These are phyloP conservation scores for Penicillium hordei DNA, from an alignment of 2,329 filamentous ascomycete genomes.

Conservation along the genomic window DNA sequence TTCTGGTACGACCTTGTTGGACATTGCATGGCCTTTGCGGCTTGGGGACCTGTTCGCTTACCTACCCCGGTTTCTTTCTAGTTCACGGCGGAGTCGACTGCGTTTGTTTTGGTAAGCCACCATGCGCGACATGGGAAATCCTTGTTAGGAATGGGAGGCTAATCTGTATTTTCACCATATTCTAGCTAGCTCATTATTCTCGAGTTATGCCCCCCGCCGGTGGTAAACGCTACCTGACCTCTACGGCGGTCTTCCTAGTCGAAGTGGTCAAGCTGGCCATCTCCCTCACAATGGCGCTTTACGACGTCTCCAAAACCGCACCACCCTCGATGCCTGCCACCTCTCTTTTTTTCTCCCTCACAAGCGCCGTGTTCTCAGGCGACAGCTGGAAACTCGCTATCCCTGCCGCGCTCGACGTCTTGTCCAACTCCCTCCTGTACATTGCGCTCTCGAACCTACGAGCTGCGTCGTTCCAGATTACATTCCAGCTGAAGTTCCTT, in stretches of 20 bases:
- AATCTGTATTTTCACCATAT: neutral
- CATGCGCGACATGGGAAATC: neutral
- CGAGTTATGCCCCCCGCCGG: slow-evolving; percentile 82
- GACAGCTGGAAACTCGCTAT: slow-evolving; percentile 95
- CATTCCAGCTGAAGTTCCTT: slow-evolving; percentile 93
- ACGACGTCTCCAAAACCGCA: slow-evolving; percentile 77
- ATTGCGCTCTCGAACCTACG: slow-evolving; percentile 87
- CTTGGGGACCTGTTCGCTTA: neutral
- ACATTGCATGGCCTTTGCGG: neutral
- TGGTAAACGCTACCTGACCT: slow-evolving; percentile 87
- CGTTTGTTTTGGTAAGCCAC: slow-evolving; percentile 45
- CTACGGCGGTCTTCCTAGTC: slow-evolving; percentile 89
- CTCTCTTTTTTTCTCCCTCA: slow-evolving; percentile 76
- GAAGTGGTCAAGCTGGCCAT: slow-evolving; percentile 88
- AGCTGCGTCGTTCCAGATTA: slow-evolving; percentile 87
- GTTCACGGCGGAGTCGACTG: slow-evolving; percentile 47
- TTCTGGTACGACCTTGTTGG: slow-evolving; percentile 37
- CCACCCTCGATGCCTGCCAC: slow-evolving; percentile 78
- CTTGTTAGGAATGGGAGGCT: slow-evolving; percentile 4
- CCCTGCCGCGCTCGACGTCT: slow-evolving; percentile 81
- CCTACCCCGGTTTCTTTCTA: slow-evolving; percentile 21
- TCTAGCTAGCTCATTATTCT: slow-evolving; percentile 88
- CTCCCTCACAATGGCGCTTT: slow-evolving; percentile 80
- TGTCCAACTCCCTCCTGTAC: slow-evolving; percentile 94
- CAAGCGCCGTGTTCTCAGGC: slow-evolving; percentile 76